Evolutionary conservation across 2,329 filamentous ascomycete genomes (phyloP), one percentile per base, ranked within the genome.

Genomic region (Sporothrix mexicana): DNA sequence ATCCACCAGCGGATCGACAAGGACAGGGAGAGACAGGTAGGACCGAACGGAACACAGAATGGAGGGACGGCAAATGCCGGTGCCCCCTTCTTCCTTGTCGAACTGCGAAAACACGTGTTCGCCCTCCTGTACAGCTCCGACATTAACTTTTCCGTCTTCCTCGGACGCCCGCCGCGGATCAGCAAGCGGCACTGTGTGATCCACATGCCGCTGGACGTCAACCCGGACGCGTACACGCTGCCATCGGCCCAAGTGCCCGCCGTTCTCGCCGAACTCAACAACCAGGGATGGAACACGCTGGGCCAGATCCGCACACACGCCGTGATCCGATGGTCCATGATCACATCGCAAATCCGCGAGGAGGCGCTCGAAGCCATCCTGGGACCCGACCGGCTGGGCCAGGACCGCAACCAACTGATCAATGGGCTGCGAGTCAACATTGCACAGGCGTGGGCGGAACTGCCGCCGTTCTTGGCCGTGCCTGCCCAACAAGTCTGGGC

Each of bases 151-250:
- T 83, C 86, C 0, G 82, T 85, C 0, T 88, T 89, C 62, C 84
- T 84, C 0, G 88, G 88, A 0, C 80, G 87, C 0, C 88, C 88
- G 0, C 88, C 88, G 0, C 78, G 85, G 1, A 77, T 88, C 5
- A 83, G 83, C 12, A 83, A 86, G 43, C 83, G 86, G 1, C 90
- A 89, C 76, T 86, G 84, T 64, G 83, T 83, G 7, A 83, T 87
- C 1, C 86, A 87, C 17, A 77, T 85, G 1, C 88, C 88, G 0
- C 79, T 90, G 0, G 88, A 90, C 75, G 77, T 91, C 0, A 81
- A 79, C 3, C 69, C 69, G 3, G 55, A 70, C 0, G 25, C 55
- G 9, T 70, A 70, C 17, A 25, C 17, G 0, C 10, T 3, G 23
- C 8, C 4, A 87, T 89, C 61, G 79, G 83, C 0, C 74, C 86